A percentile compares a stretch with the other conserved stretches of the same genome.
phyloP scores from a whole-genome alignment of 345 rosid genomes.

The Erysimum cheiranthoides region DNA sequence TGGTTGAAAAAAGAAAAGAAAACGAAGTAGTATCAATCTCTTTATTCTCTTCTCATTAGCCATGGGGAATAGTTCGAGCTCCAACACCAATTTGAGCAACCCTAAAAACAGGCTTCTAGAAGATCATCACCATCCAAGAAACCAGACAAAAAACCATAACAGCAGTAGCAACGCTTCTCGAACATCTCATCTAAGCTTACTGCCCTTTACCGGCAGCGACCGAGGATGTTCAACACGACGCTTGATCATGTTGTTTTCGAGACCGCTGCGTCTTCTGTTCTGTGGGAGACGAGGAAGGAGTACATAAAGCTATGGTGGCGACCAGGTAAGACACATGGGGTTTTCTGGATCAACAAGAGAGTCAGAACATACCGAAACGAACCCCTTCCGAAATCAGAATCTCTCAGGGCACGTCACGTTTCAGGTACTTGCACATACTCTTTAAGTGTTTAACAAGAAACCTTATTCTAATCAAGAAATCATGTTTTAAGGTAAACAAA shows the following conservation, averaged over 20 bases:
- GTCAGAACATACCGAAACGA: conserved; percentile 53
- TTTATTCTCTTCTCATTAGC: too few species aligned
- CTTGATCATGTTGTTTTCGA: conserved; percentile 77
- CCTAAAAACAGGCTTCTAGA: too few species aligned
- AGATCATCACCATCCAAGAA: too few species aligned
- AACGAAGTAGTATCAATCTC: too few species aligned
- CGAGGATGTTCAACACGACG: conserved; percentile 49
- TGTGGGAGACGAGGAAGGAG: conserved; percentile 81
- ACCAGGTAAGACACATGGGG: conserved; percentile 67
- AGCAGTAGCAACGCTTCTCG: too few species aligned
- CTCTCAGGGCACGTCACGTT: conserved; percentile 65
- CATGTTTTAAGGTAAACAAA: too few species aligned
- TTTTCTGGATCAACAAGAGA: conserved; percentile 71
- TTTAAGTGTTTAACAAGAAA: conserved; percentile 17
- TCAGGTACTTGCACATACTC: conserved; percentile 50
- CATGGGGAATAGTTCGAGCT: too few species aligned
- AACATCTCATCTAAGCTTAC: too few species aligned
- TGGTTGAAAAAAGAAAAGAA: too few species aligned
- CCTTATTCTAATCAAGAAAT: background rate
- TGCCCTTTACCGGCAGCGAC: too few species aligned
- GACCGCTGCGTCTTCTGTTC: conserved; percentile 66
- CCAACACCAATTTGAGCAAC: too few species aligned
- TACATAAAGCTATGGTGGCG: conserved; percentile 88
- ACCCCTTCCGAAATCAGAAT: conserved; percentile 66
- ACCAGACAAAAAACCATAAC: too few species aligned